phyloP scores from a whole-genome alignment of 805 yeast species.

The Pichia deserticola region DNA sequence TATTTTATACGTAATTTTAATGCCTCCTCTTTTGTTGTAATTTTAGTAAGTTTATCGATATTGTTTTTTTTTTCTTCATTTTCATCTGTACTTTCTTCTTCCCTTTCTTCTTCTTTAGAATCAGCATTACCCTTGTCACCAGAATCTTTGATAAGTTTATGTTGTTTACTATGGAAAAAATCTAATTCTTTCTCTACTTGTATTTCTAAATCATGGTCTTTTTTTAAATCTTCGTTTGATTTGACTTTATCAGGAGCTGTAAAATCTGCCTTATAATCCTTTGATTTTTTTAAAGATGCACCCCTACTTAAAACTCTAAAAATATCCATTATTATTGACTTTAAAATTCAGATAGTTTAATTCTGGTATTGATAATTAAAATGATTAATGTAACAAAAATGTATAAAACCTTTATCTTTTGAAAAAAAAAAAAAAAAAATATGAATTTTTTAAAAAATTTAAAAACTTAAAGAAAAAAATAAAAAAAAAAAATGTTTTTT shows the following conservation, averaged over 20 bases:
- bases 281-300: constrained; percentile 62
- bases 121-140: constrained; percentile 26
- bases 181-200: constrained; percentile 59
- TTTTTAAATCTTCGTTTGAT: constrained; percentile 21
- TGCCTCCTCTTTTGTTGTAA: constrained; percentile 55
- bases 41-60: constrained; percentile 21
- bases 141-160: constrained; percentile 14
- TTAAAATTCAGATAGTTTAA: too few relatives aligned
- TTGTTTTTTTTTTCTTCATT: not conserved
- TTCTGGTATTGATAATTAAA: too few relatives aligned
- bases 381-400: too few relatives aligned
- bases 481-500: too few relatives aligned
- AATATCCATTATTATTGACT: constrained; percentile 58
- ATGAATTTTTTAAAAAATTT: too few relatives aligned
- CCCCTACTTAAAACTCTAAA: constrained; percentile 82
- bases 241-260: constrained; percentile 25
- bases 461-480: too few relatives aligned
- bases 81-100: constrained; percentile 19
- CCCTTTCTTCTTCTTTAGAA: constrained; percentile 19
- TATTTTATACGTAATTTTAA: constrained; percentile 48
- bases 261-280: constrained; percentile 36
- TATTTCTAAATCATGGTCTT: constrained; percentile 32
- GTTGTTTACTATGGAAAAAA: constrained; percentile 63
- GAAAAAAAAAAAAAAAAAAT: too few relatives aligned
- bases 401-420: too few relatives aligned